phyloP scores from a whole-genome alignment of 257 asterid species.

The Vinca minor region DNA sequence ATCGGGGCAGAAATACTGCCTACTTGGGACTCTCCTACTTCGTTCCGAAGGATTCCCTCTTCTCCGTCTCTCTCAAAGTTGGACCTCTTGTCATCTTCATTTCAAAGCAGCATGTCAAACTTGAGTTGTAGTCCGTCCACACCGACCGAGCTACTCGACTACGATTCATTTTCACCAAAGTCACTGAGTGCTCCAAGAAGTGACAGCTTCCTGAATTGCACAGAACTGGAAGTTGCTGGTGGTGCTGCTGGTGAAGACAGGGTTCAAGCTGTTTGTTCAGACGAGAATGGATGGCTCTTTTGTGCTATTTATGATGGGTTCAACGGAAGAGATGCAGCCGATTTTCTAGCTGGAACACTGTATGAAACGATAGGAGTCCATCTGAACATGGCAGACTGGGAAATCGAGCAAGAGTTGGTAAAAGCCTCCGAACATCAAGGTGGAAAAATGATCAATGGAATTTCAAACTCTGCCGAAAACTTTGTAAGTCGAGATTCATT shows the following conservation, averaged over 20 bases:
- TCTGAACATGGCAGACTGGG: conserved; percentile 62
- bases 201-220: conserved; percentile 59
- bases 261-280: conserved; percentile 95
- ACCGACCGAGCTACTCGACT: conserved; percentile 44
- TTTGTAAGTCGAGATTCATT: conserved; percentile 1
- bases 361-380: conserved; percentile 58
- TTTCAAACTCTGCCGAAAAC: conserved; percentile 5
- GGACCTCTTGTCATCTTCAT: conserved; percentile 67
- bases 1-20: conserved; percentile 82
- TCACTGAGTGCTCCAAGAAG: conserved; percentile 45
- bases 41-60: conserved; percentile 84
- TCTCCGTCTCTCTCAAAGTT: conserved; percentile 51
- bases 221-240: conserved; percentile 83
- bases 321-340: conserved; percentile 95
- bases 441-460: not conserved
- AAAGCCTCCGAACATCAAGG: conserved; percentile 17
- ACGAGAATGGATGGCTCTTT: conserved; percentile 88
- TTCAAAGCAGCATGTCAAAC: conserved; percentile 68
- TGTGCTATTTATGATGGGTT: conserved; percentile 88
- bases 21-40: conserved; percentile 72
- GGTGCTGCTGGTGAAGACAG: conserved; percentile 99
- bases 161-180: conserved; percentile 46
- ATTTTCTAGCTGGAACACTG: conserved; percentile 84
- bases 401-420: conserved; percentile 33
- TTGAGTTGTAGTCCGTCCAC: conserved; percentile 79